Evolutionary conservation across 257 asterid species (phyloP), one percentile per base, ranked within the genome.

Genomic region (Petunia secreta): DNA sequence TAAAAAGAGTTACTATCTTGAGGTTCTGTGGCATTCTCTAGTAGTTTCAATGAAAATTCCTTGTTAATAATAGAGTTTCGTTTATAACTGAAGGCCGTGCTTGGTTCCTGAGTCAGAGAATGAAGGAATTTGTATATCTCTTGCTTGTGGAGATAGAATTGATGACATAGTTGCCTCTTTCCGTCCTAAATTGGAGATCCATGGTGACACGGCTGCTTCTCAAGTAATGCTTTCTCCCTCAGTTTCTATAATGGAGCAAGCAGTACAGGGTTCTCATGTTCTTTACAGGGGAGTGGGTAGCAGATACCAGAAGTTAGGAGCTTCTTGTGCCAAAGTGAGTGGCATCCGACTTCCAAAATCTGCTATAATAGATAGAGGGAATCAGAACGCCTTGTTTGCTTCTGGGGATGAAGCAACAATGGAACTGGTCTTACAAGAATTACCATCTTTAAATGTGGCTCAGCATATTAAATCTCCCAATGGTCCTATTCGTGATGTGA

Each of bases 81-180:
- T 80, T 82, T 75, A 68, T 76, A 50, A 57, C 80, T 81, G 81
- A 54, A 95, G 98, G 95, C 88, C 93, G n/a, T 69, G 37, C 80
- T 79, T 91, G 80, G 74, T 95, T 73, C 92, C 96, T 40, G 94
- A 87, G 86, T 91, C 98, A 62, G 90, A 87, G 63, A 85, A 81
- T 78, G 91, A 90, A 82, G 98, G 99, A 73, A 94, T 94, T 79
- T 96, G 99, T 80, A 91, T 96, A 79, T 92, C 99, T 79, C 93
- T 92, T 69, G 92, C 99, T 80, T 90, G 82, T 78, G 87, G 91
- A 81, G 78, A 87, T 69, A 58, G 78, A 34, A 84, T 83, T 40
- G 90, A 89, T 46, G 88, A 96, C 77, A 85, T 94, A 81, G 96
- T 92, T 75, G 97, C 98, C 69, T 85, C 98, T 77, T 96, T 89